Evolutionary conservation across 2,329 filamentous ascomycete genomes (phyloP).

Genomic region (Cytospora paraplurivora): DNA sequence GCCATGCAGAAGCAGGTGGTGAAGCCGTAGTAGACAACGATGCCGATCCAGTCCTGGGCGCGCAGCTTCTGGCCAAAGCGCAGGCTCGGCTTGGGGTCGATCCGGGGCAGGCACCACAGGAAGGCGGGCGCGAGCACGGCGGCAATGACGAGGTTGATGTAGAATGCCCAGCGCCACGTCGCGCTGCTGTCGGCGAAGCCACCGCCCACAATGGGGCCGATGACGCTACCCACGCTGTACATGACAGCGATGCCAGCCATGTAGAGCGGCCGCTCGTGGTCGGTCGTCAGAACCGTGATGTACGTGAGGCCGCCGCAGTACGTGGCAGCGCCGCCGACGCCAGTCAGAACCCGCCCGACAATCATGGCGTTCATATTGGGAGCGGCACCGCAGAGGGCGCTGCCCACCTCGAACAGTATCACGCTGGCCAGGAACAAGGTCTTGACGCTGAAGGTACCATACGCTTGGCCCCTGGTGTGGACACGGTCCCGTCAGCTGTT

Average conservation of each 20-base stretch:
- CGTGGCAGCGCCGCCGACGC: constrained; percentile 44
- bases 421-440: neutral
- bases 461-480: neutral
- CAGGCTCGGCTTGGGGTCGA: constrained; percentile 27
- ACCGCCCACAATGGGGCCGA: constrained; percentile 48
- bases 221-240: constrained; percentile 45
- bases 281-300: constrained; percentile 33
- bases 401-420: constrained; percentile 28
- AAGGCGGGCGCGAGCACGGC: constrained; percentile 37
- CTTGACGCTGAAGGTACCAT: constrained; percentile 16
- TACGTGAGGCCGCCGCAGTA: constrained; percentile 39
- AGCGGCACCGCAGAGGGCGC: constrained; percentile 44
- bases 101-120: constrained; percentile 35
- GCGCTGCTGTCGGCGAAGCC: constrained; percentile 42
- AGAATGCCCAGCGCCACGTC: constrained; percentile 50
- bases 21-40: constrained; percentile 44
- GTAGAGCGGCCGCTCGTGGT: constrained; percentile 34
- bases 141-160: constrained; percentile 56
- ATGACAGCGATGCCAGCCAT: constrained; percentile 30
- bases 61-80: constrained; percentile 34
- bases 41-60: constrained; percentile 48
- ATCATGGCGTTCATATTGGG: constrained; percentile 31
- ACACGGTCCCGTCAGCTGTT: too few relatives aligned
- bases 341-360: constrained; percentile 43
- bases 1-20: constrained; percentile 48